Percentiles rank a stretch among this genome's conserved stretches.
phyloP scores from a whole-genome alignment of 352 stramenopile species.

The Pythium utonaiense region DNA sequence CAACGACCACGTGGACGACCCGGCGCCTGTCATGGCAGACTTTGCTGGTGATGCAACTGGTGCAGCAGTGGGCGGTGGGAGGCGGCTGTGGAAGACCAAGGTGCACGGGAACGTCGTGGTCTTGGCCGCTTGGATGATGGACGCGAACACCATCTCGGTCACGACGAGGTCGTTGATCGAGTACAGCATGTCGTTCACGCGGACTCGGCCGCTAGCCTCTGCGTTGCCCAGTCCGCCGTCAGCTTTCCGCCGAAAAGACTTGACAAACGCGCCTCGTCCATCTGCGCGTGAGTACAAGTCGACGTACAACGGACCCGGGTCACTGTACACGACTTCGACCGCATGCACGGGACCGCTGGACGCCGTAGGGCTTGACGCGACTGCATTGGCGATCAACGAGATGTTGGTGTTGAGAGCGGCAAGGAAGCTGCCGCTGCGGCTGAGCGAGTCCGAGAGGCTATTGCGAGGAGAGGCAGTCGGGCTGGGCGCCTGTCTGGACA shows the following conservation, averaged over 20 bases:
- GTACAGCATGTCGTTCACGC: constrained; percentile 62
- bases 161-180: constrained; percentile 61
- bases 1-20: constrained; percentile 33
- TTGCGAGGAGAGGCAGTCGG: constrained; percentile 26
- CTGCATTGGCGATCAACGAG: constrained; percentile 18
- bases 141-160: constrained; percentile 49
- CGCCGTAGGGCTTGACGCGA: constrained; percentile 16
- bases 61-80: constrained; percentile 16
- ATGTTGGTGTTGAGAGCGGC: constrained; percentile 28
- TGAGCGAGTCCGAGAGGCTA: constrained; percentile 32
- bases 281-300: constrained; percentile 74
- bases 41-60: constrained; percentile 37
- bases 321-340: constrained; percentile 50
- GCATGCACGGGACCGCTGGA: constrained; percentile 23
- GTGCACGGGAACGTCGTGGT: constrained; percentile 61
- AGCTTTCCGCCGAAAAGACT: constrained; percentile 59
- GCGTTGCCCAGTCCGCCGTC: constrained; percentile 52
- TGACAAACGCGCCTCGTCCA: constrained; percentile 67
- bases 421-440: constrained; percentile 46
- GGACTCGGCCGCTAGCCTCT: constrained; percentile 53
- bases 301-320: constrained; percentile 51
- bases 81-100: constrained; percentile 54
- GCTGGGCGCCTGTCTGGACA: constrained; percentile 9
- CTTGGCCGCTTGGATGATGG: constrained; percentile 68
- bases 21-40: not conserved